Evolutionary conservation across 2,329 filamentous ascomycete genomes (phyloP), one percentile per base, ranked within the genome.

Genomic region (Colletotrichum tofieldiae): DNA sequence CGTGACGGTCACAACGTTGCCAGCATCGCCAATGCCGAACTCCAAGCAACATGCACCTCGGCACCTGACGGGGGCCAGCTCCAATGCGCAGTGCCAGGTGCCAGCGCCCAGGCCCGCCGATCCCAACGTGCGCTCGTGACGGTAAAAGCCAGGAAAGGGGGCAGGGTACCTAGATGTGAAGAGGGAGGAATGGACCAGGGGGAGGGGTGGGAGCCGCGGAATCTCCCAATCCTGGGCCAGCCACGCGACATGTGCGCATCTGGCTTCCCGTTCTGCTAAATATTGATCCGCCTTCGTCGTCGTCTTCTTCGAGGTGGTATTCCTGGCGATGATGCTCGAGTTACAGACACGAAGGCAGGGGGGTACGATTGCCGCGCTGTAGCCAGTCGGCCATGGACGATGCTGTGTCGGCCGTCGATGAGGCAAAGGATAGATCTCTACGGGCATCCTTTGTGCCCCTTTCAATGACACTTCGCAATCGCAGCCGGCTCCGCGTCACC

Each of bases 111-210:
- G 52, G 65, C 51, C 51, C 64, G 68, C 43, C 64, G 51, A 71
- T 71, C 65, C 14, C 29, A 54, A 45, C 37, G 56, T 54, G 67
- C 29, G 35, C 69, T 72, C 69, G 65, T 69, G 69, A 69, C 65
- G 69, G 65, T 72, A 52, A 52, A 29, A 5, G 26, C 43, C 47
- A 66, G 67, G 60, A 6, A 39, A 45, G 32, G 66, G 60, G 51
- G 20, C 56, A 45, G 56, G 58, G 59, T 18, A 52, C 29, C 29
- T 11, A 41, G 9, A n/a, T 2, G 14, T 2, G 29, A 29, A 18
- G 16, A 16, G 43, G 11, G n/a, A 11, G 16, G 16, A 26, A 29
- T 2, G 5, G 4, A 18, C 14, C 5, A 11, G 41, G 29, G 29
- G 29, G 41, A 47, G 39, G 39, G 49, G 43, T 41, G 59, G 64